Base-by-base conservation (phyloP, 805 yeast genomes). In the Saturnispora mendoncae region DNA sequence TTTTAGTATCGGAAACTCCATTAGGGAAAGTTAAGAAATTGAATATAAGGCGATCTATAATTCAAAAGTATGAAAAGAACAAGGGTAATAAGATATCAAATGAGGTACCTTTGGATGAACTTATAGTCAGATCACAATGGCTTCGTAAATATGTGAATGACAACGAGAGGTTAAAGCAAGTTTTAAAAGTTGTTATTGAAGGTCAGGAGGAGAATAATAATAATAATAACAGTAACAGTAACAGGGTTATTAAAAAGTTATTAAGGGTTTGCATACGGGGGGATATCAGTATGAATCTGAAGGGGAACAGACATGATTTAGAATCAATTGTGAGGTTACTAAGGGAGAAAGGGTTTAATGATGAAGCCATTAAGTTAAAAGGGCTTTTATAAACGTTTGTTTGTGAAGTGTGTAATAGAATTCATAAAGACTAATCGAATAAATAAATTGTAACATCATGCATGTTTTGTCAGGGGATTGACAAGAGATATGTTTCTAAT, bases 361-460 rank as follows among this genome's bases (percentile, higher is more conserved):
- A 23, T 23, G 26, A 23, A 27, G 13, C 15, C 15, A n/a, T n/a
- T n/a, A n/a, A n/a, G n/a, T n/a, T n/a, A n/a, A n/a, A n/a, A n/a
- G n/a, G n/a, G n/a, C n/a, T n/a, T n/a, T n/a, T n/a, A n/a, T n/a
- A n/a, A n/a, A n/a, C n/a, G n/a, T n/a, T n/a, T n/a, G n/a, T n/a
- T n/a, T n/a, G n/a, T n/a, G n/a, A n/a, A n/a, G n/a, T 23, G 10
- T 7, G 6, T 7, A 10, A 23, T 23, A 10, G 6, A 15, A 13
- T 25, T 40, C 43, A 40, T 40, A 40, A 40, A 40, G 43, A 40
- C 43, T 40, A 40, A 40, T 40, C 43, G 43, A 40, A 40, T 39
- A 40, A 33, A 34, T 40, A 28, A 23, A 31, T 40, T 34, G 38
- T 40, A 40, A 33, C 43, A 34, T 40, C 43, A 40, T 19, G 19